Base-by-base conservation (phyloP, 176 grass and related monocot species). In the Musa beccarii region DNA sequence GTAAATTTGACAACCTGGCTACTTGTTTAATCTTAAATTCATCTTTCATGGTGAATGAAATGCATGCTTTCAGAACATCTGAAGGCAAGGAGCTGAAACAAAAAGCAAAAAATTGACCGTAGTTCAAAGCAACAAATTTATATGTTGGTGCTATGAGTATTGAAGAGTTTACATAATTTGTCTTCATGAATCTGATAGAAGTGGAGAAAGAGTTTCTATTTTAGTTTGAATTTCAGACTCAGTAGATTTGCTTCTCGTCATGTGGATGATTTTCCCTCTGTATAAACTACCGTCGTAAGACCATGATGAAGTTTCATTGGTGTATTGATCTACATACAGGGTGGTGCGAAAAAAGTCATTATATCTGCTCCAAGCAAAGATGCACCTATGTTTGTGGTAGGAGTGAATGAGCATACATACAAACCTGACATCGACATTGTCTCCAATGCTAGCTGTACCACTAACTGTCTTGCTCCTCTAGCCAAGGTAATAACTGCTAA, bases 321-420 rank as follows among this genome's bases (percentile, higher is more conserved):
- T 43, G 34, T 43, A 43, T 43, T 43, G 34, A 6, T 43, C 34
- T 43, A 56, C 54, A 56, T 43, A 56, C 54, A 73, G 88, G 88
- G 88, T 63, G 85, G 88, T 16, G 85, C 88, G n/a, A 90, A 90
- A 78, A 90, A 87, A 82, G 82, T 90, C 11, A 16, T 90, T 21
- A 87, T 90, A 76, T 87, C 82, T 43, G 34, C 34, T 43, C 34
- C 34, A 43, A 43, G 34, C 34, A 43, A 43, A 43, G 34, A 43
- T 43, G 85, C 88, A n/a, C 88, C 82, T 9, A 90, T 84, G 85
- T 90, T 90, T 76, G 88, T 90, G 26, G 75, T 82, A 51, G 88
- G 85, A 70, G 88, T 90, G 52, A 90, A 90, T 1, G 88, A 85
- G 82, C 79, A 84, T 12, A 79, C 76, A 4, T 90, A 90, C 85